Base-by-base conservation (phyloP, 2,329 filamentous ascomycete species). In the Hymenoscyphus scutula region DNA sequence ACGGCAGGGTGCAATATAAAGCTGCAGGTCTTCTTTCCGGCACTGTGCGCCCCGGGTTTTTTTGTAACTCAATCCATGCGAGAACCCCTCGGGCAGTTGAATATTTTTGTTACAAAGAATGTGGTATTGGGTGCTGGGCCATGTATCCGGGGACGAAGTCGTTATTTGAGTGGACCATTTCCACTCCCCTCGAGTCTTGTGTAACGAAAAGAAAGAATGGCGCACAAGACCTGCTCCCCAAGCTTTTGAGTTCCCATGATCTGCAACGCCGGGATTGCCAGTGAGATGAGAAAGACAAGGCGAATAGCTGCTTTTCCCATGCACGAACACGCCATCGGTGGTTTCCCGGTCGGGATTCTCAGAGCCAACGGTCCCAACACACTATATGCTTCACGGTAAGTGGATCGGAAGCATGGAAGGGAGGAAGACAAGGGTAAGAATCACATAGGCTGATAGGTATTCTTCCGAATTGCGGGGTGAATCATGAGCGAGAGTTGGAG, bases 31-130 rank as follows among this genome's bases (percentile, higher is more conserved):
- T 53, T 55, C 59, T 41, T 53, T 59, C 45, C 53, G 53, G 61
- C 56, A 63, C 58, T 62, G 59, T 41, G 61, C 55, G 63, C 61
- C 60, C 63, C 61, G 64, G 63, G 25, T 60, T 59, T 60, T 51
- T 51, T 23, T 19, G 56, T 57, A 62, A 60, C 62, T 55, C 41
- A 59, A 58, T 60, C 59, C 59, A 54, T 60, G 59, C 61, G 30
- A 37, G 29, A 53, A 38, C 56, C 57, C 53, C 51, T 53, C 51
- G 30, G 57, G 37, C 60, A 53, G 57, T 59, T 48, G 32, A 54
- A 37, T 64, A 8, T 53, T 45, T 27, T 37, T n/a, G 15, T 5
- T 38, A 29, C 10, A 23, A 48, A 34, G 2, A 56, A 53, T 27
- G 38, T 41, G 23, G 30, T 27, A 56, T 53, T 25, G 45, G 19